Conservation (phyloP, 331 rosid genomes). For the Acacia pycnantha region DNA sequence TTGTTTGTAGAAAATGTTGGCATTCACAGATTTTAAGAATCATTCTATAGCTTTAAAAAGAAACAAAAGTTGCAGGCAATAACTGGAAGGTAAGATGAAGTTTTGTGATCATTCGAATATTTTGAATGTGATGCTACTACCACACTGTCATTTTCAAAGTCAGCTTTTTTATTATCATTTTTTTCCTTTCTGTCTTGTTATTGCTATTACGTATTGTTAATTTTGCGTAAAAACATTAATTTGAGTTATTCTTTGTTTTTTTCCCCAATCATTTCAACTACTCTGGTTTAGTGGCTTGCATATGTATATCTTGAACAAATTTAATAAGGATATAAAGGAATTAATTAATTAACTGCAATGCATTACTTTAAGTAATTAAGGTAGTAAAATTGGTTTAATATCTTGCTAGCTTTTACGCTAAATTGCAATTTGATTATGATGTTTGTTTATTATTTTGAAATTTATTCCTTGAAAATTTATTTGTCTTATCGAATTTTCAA, state of each 20-base stretch:
- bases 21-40: too few species aligned
- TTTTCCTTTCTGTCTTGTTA: not conserved
- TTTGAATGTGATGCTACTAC: slow-evolving; percentile 24
- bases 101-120: not conserved
- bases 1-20: too few species aligned
- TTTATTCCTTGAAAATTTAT: too few species aligned
- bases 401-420: too few species aligned
- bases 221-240: not conserved
- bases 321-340: not conserved
- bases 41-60: slow-evolving; percentile 5
- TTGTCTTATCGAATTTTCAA: too few species aligned
- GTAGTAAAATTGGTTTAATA: too few species aligned
- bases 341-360: not conserved
- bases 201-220: too few species aligned
- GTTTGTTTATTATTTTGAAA: too few species aligned
- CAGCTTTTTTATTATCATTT: not conserved
- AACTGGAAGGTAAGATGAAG: not conserved
- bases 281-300: not conserved
- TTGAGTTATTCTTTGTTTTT: not conserved
- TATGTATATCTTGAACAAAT: not conserved
- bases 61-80: not conserved
- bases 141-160: not conserved
- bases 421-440: too few species aligned
- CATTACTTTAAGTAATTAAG: not conserved
- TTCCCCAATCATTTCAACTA: not conserved